Base-by-base conservation (phyloP, 345 rosid genomes). In the Sisymbrium irio region DNA sequence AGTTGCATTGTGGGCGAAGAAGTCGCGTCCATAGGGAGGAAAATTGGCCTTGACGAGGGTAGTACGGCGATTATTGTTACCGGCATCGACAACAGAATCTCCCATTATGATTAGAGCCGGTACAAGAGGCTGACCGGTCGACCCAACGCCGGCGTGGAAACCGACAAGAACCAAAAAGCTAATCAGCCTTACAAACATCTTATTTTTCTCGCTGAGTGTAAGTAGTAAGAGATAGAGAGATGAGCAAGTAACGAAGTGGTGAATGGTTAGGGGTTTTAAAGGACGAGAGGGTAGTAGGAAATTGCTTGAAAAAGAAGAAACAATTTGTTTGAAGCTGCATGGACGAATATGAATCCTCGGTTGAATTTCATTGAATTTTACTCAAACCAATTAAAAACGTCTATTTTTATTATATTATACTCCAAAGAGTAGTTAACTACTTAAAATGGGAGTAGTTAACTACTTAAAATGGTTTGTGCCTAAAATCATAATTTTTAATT, bases 21-120 rank as follows among this genome's bases (percentile, higher is more conserved):
- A 90, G 40, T 88, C 89, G 17, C 85, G 81, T 8, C 93, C 93
- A 6, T 86, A 85, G 7, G 87, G 90, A 63, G 82, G 84, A 27
- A 81, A 82, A 28, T 86, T 78, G 1, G 91, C 88, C 74, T 77
- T 80, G 2, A 85, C 62, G 50, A 89, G 82, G 6, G 84, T 89
- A 62, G 62, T 70, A 9, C 82, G 69, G 49, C 71, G 84, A 53
- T 85, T 54, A 54, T 85, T 82, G 68, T 89, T 83, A 13, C 91
- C 93, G 0, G 84, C 76, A 65, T 89, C 92, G 11, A 86, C 88
- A 44, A 83, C 42, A 0, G 85, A 85, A 53, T 87, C 89, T 18
- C 91, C 89, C 37, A 87, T 84, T 75, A 85, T 74, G 74, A 82
- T 54, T 33, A 76, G 22, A 55, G 79, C 61, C n/a, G 76, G 79